phyloP scores from a whole-genome alignment of 129 eudicot species.

The Logfia minima region DNA sequence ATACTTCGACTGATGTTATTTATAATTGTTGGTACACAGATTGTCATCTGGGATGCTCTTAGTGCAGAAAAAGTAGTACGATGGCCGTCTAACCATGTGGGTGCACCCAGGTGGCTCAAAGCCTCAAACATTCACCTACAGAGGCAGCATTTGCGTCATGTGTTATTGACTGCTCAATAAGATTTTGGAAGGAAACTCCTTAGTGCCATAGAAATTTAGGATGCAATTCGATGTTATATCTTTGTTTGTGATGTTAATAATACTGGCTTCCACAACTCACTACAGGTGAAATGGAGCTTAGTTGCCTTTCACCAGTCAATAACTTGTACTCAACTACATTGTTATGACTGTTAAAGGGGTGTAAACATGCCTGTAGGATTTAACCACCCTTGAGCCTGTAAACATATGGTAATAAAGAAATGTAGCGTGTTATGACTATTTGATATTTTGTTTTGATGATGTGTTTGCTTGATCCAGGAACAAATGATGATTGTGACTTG shows the following conservation, averaged over 20 bases:
- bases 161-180: constrained; percentile 70
- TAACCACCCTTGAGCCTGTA: neutral
- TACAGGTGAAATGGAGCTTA: neutral
- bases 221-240: neutral
- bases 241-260: constrained; percentile 24
- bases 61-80: constrained; percentile 77
- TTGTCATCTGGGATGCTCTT: constrained; percentile 85
- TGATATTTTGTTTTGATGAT: neutral
- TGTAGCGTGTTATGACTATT: neutral
- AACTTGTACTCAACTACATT: neutral
- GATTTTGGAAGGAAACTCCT: constrained; percentile 69
- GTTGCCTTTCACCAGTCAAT: neutral
- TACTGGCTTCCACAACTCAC: too few relatives aligned
- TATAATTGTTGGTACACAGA: constrained; percentile 34
- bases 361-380: neutral
- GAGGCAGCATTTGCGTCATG: constrained; percentile 78
- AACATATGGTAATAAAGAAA: neutral
- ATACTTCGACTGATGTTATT: neutral
- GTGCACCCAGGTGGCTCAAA: constrained; percentile 83
- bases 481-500: too few relatives aligned
- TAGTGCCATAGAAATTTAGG: constrained; percentile 27
- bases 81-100: constrained; percentile 75
- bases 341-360: neutral
- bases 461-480: too few relatives aligned
- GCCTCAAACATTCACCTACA: constrained; percentile 81